Evolutionary conservation across 495 filamentous ascomycete species (phyloP), one percentile per base, ranked within the genome.

Genomic region (Parathielavia hyrcaniae): DNA sequence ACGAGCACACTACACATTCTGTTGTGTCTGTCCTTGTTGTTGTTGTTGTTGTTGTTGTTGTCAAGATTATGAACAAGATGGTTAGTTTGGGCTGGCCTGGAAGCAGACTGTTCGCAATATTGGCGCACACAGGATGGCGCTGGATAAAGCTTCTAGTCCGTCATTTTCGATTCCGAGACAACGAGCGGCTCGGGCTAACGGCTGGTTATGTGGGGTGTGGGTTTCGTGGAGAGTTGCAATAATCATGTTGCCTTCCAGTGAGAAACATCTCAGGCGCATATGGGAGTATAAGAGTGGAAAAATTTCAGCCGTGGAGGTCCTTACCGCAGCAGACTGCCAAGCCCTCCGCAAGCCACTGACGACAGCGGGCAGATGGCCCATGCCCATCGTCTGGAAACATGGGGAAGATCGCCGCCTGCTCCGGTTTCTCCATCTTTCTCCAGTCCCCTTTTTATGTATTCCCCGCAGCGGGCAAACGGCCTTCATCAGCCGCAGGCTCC

Each of bases 291-390:
- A 6, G 6, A 30, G 26, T 30, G 3, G 26, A n/a, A n/a, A n/a
- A n/a, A n/a, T n/a, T n/a, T n/a, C n/a, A n/a, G n/a, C n/a, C n/a
- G n/a, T n/a, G n/a, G n/a, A n/a, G n/a, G n/a, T n/a, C n/a, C n/a
- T n/a, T n/a, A n/a, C n/a, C n/a, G n/a, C n/a, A n/a, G n/a, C 7
- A 30, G 32, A 11, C 40, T 8, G 48, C 46, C 47, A 58, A 51
- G 40, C 51, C 20, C 55, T 47, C 38, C 36, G 38, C 46, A 57
- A 57, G 55, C 55, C 55, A 50, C 55, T 50, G 55, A 57, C 55
- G 45, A 41, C 44, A 57, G 52, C 52, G 32, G 52, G 17, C 52
- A 46, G 40, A n/a, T 46, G 52, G 52, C 43, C 30, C 14, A 19
- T 38, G 49, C 32, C 11, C 26, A 30, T 30, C 19, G 49, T 9